These are phyloP conservation scores for Medicago arabica DNA, from an alignment of 306 rosid genomes.

Conservation along the genomic window DNA sequence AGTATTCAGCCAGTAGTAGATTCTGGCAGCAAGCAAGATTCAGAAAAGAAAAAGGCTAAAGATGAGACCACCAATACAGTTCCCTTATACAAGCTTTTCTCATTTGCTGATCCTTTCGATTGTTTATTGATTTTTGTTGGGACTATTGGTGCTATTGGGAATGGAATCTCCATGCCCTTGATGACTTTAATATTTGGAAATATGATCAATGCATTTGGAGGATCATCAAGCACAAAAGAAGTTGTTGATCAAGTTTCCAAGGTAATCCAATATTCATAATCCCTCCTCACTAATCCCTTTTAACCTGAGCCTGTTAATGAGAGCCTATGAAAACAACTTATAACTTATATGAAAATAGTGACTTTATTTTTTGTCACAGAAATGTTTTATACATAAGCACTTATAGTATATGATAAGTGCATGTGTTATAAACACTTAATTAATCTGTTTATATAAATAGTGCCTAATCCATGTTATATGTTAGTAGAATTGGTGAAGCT, in stretches of 20 bases:
- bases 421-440: background rate
- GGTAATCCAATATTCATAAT: conserved; percentile 26
- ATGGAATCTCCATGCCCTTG: conserved; percentile 66
- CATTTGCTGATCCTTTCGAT: conserved; percentile 79
- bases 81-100: conserved; percentile 80
- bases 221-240: conserved; percentile 27
- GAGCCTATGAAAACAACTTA: background rate
- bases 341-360: background rate
- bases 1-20: conserved; percentile 10
- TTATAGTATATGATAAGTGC: background rate
- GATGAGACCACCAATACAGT: conserved; percentile 53
- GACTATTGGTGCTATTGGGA: conserved; percentile 65
- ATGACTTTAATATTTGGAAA: conserved; percentile 71
- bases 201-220: conserved; percentile 74
- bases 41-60: conserved; percentile 48
- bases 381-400: background rate
- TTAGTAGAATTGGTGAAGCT: too few species aligned
- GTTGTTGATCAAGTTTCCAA: conserved; percentile 70
- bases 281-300: background rate
- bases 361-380: background rate
- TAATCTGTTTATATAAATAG: background rate
- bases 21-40: conserved; percentile 44
- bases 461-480: background rate
- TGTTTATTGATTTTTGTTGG: conserved; percentile 69
- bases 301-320: background rate